A percentile compares a stretch with the other conserved stretches of the same genome.
phyloP scores from a whole-genome alignment of 352 stramenopile genomes.

The Phytopythium aichiense region DNA sequence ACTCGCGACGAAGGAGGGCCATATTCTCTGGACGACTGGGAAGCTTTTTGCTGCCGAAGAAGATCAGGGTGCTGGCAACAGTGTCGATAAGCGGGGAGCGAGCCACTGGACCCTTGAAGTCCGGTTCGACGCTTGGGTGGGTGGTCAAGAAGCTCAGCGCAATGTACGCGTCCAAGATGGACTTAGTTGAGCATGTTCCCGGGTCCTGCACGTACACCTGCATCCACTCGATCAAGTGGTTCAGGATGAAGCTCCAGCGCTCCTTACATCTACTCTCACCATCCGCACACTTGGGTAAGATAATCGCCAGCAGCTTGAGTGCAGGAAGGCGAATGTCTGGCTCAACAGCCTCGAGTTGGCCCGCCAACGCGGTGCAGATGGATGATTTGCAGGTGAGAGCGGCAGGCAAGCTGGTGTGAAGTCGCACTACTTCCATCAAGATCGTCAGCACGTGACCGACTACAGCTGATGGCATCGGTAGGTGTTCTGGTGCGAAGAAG shows the following conservation, averaged over 20 bases:
- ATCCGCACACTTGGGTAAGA: slow-evolving; percentile 20
- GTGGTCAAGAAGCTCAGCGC: slow-evolving; percentile 41
- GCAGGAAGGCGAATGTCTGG: slow-evolving; percentile 37
- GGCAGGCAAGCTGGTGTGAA: slow-evolving; percentile 5
- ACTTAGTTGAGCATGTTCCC: slow-evolving; percentile 18
- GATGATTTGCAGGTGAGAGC: slow-evolving; percentile 9
- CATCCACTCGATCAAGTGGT: slow-evolving; percentile 70
- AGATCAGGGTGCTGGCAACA: slow-evolving; percentile 30
- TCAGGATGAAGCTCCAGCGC: slow-evolving; percentile 35
- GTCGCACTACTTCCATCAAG: slow-evolving; percentile 21
- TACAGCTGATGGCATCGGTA: slow-evolving; percentile 25
- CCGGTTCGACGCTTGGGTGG: slow-evolving; percentile 13
- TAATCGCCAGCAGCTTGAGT: slow-evolving; percentile 37
- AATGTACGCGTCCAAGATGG: slow-evolving; percentile 36
- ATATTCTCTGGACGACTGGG: slow-evolving; percentile 27
- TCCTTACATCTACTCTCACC: slow-evolving; percentile 15
- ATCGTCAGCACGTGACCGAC: slow-evolving; percentile 39
- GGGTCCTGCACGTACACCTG: slow-evolving; percentile 56
- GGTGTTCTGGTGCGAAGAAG: slow-evolving; percentile 23
- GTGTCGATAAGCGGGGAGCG: slow-evolving; percentile 48
- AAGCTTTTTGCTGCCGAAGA: slow-evolving; percentile 22
- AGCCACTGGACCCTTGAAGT: slow-evolving; percentile 27
- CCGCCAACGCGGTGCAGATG: slow-evolving; percentile 35
- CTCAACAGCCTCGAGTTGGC: slow-evolving; percentile 52
- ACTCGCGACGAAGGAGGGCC: slow-evolving; percentile 18